Percentiles rank a stretch among this genome's conserved stretches.
Conservation (phyloP, 805 yeast genomes). For the Lachancea dasiensis region DNA sequence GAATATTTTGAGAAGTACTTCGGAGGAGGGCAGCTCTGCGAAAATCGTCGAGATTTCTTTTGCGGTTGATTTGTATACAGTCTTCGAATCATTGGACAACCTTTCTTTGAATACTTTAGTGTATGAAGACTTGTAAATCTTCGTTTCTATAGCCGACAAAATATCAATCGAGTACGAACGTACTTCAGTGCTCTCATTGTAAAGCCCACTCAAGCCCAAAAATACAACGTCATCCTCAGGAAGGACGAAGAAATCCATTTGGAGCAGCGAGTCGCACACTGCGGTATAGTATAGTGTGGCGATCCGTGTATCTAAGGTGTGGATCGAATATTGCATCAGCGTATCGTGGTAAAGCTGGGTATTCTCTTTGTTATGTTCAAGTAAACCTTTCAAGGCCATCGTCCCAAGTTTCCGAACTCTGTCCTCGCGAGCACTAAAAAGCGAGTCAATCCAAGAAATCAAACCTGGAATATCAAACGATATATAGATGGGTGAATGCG, state of each 20-base stretch:
- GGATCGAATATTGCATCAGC: conserved; percentile 63
- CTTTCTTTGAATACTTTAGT: conserved; percentile 60
- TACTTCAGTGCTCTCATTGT: conserved; percentile 62
- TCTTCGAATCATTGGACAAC: conserved; percentile 66
- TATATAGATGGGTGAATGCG: conserved; percentile 38
- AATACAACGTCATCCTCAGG: conserved; percentile 65
- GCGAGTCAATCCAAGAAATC: conserved; percentile 73
- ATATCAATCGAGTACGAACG: conserved; percentile 68
- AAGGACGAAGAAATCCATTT: conserved; percentile 42
- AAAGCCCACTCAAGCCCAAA: conserved; percentile 70
- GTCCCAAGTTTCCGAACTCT: conserved; percentile 57
- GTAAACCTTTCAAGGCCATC: conserved; percentile 61
- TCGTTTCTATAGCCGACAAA: conserved; percentile 59
- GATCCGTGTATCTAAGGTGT: conserved; percentile 43
- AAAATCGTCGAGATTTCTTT: conserved; percentile 71
- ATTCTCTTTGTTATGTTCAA: conserved; percentile 53
- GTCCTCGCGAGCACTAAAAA: conserved; percentile 55
- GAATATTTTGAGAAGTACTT: conserved; percentile 54
- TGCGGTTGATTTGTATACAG: conserved; percentile 81
- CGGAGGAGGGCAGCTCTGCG: conserved; percentile 55
- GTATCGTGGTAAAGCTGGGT: conserved; percentile 50
- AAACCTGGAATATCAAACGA: conserved; percentile 68
- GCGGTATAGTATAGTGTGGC: conserved; percentile 66
- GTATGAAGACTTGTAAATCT: conserved; percentile 47
- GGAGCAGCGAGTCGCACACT: conserved; percentile 57